A percentile compares a stretch with the other conserved stretches of the same genome.
These are phyloP conservation scores for Pythium aristosporum DNA, from an alignment of 352 stramenopile genomes.

Conservation along the genomic window DNA sequence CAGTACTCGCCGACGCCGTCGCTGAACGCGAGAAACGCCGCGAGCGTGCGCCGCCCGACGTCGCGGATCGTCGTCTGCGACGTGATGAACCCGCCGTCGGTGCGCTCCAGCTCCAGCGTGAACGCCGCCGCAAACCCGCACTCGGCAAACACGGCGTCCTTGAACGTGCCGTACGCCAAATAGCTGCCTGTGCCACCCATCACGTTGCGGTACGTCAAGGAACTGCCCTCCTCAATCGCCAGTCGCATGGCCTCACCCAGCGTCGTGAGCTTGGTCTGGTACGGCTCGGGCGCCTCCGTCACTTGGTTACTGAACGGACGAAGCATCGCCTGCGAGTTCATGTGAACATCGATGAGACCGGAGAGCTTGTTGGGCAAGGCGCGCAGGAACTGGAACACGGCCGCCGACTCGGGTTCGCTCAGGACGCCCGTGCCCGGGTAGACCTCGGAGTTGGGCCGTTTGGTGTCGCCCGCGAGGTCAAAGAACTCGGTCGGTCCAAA, in stretches of 20 bases:
- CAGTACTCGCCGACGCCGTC: slow-evolving; percentile 15
- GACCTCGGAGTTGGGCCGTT: slow-evolving; percentile 1
- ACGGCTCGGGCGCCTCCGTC: slow-evolving; percentile 25
- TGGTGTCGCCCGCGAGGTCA: slow-evolving; percentile 10
- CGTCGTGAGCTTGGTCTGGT: slow-evolving; percentile 21
- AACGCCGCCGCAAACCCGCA: slow-evolving; percentile 14
- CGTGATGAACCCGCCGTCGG: slow-evolving; percentile 20
- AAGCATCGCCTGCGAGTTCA: slow-evolving; percentile 19
- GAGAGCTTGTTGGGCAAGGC: slow-evolving; percentile 10
- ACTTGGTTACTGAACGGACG: slow-evolving; percentile 27
- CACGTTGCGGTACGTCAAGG: slow-evolving; percentile 18
- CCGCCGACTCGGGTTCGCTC: slow-evolving; percentile 31
- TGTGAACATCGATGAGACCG: slow-evolving; percentile 26
- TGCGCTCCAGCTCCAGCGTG: slow-evolving; percentile 18
- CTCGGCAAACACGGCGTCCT: slow-evolving; percentile 24
- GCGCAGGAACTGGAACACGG: slow-evolving; percentile 28
- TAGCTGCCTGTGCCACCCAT: slow-evolving; percentile 20
- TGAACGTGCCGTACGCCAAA: slow-evolving; percentile 27
- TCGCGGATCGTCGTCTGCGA: slow-evolving; percentile 22
- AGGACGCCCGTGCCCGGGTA: slow-evolving; percentile 19
- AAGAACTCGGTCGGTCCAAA: slow-evolving; percentile 32
- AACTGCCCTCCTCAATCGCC: slow-evolving; percentile 9
- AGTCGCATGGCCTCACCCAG: slow-evolving; percentile 17
- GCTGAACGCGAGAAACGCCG: slow-evolving; percentile 26
- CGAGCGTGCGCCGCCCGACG: slow-evolving; percentile 22